Evolutionary conservation across 768 basidiomycete genomes (phyloP), one percentile per base, ranked within the genome.

Genomic region (Lepiota venenata): DNA sequence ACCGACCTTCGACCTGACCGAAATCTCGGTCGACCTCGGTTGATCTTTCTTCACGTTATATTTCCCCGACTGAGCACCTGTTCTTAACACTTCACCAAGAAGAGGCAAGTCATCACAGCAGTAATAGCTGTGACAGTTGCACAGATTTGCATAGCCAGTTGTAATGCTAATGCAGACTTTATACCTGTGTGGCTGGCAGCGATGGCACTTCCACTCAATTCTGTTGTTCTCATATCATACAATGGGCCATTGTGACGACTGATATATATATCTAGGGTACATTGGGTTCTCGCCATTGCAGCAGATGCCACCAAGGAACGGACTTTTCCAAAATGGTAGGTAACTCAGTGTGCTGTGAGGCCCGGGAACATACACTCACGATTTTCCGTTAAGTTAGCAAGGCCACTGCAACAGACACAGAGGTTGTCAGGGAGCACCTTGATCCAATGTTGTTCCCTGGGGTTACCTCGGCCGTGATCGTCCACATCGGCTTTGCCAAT

Each of bases 371-470:
- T 22, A 21, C 16, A 39, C 40, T 47, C 7, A 46, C 16, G 36
- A 32, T 32, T 14, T 35, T 37, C 5, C 12, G 42, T 27, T 12
- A 40, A 37, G 6, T n/a, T 22, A 79, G 75, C 43, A 56, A 70
- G n/a, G 57, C 77, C 1, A 25, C 72, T 1, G 46, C 76, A 25
- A 77, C 76, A 1, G 76, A 79, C 58, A 62, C 58, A 4, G 64
- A 73, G 38, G 59, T 75, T 49, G 56, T 66, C 59, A 65, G 72
- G 14, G 56, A 55, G 15, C 56, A 56, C 4, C 63, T 78, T 21
- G 63, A 74, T 49, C 47, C 70, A 2, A 66, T 66, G 2, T 54
- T 77, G 10, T 81, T 79, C 66, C 77, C 79, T n/a, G 77, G 76
- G 1, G 42, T 80, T 20, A 60, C 63, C 37, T 61, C 68, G 1